phyloP scores from a whole-genome alignment of 2,329 filamentous ascomycete species.

The Chrysoporthe cubensis region DNA sequence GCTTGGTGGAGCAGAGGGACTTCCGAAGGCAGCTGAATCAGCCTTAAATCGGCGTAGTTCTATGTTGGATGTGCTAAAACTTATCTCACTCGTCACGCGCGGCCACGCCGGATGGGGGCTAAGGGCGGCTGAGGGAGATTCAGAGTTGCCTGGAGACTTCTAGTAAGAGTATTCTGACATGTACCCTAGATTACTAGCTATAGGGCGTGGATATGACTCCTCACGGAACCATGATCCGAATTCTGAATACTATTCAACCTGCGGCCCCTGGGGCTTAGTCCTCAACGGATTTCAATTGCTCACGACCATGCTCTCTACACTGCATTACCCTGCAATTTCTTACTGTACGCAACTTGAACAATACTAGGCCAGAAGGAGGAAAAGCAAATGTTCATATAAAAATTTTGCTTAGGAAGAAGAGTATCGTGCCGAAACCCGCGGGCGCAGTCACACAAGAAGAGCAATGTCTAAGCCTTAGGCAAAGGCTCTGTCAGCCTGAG shows the following conservation, averaged over 20 bases:
- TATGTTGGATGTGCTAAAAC: background rate
- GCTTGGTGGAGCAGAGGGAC: background rate
- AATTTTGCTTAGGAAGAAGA: too few species aligned
- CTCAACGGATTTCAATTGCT: background rate
- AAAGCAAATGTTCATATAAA: too few species aligned
- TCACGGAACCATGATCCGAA: background rate
- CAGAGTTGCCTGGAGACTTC: background rate
- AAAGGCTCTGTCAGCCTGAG: too few species aligned
- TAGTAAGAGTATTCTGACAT: background rate
- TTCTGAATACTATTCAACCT: background rate
- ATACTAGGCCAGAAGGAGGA: too few species aligned
- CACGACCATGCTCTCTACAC: background rate
- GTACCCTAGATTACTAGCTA: background rate
- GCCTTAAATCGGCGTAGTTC: background rate
- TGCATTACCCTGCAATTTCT: background rate
- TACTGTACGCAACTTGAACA: background rate
- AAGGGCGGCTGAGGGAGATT: background rate
- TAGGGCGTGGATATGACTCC: background rate
- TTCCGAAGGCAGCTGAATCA: constrained; percentile 1
- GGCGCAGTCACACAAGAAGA: too few species aligned
- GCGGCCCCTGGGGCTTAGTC: background rate
- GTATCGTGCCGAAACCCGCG: too few species aligned
- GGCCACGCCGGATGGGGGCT: background rate
- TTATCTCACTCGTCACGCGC: background rate
- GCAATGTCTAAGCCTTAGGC: too few species aligned